These are phyloP conservation scores for Ciborinia camelliae DNA, from an alignment of 2,329 filamentous ascomycete species.

Conservation along the genomic window DNA sequence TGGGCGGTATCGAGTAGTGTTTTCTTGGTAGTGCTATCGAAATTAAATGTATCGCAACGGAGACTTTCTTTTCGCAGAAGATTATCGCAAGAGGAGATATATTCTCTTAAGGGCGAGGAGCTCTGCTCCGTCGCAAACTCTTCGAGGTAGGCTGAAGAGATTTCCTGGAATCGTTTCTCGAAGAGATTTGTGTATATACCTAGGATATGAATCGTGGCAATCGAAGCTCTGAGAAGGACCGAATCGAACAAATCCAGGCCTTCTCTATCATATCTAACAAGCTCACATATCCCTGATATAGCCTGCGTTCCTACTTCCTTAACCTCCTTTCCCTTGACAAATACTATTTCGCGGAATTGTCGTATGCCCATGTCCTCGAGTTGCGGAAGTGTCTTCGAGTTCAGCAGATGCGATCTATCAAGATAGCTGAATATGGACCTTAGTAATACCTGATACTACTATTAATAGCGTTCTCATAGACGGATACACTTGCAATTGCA, in stretches of 20 bases:
- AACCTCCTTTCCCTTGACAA: constrained; percentile 34
- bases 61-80: constrained; percentile 70
- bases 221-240: constrained; percentile 65
- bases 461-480: constrained; percentile 7
- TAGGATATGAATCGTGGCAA: constrained; percentile 83
- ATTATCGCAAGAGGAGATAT: constrained; percentile 66
- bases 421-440: constrained; percentile 91
- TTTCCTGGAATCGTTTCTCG: constrained; percentile 68
- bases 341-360: constrained; percentile 66
- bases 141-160: constrained; percentile 65
- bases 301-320: constrained; percentile 41
- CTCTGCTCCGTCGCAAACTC: constrained; percentile 68
- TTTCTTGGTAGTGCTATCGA: constrained; percentile 79
- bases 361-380: constrained; percentile 78
- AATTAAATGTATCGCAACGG: constrained; percentile 74
- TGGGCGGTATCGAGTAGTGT: constrained; percentile 73
- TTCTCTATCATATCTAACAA: constrained; percentile 70
- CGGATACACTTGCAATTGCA: background rate
- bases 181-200: constrained; percentile 76
- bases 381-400: constrained; percentile 63
- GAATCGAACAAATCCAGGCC: constrained; percentile 56
- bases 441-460: constrained; percentile 59
- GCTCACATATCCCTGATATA: constrained; percentile 64
- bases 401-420: constrained; percentile 82
- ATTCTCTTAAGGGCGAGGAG: constrained; percentile 62